phyloP scores from a whole-genome alignment of 352 stramenopile species.

The Pythium vanterpoolii region DNA sequence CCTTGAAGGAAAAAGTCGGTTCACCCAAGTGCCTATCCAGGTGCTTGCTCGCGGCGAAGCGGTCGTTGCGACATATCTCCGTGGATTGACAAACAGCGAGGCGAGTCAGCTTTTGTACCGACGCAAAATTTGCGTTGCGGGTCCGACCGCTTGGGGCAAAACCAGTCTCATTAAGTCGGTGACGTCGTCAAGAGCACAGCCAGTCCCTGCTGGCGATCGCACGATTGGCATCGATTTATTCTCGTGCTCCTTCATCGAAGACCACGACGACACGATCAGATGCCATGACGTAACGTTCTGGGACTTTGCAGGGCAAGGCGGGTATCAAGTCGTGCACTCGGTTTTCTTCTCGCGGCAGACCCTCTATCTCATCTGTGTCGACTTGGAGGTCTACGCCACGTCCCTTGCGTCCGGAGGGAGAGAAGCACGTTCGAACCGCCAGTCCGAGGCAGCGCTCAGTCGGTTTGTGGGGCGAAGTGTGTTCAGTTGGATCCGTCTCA shows the following conservation, averaged over 20 bases:
- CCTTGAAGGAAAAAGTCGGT: not conserved
- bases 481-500: slow-evolving; percentile 9
- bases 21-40: slow-evolving; percentile 3
- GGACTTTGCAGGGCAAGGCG: slow-evolving; percentile 4
- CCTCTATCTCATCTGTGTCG: not conserved
- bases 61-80: slow-evolving; percentile 18
- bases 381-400: slow-evolving; percentile 1
- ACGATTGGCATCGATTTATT: slow-evolving; percentile 31
- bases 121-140: slow-evolving; percentile 30
- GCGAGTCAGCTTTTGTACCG: slow-evolving; percentile 13
- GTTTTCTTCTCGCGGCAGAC: slow-evolving; percentile 3
- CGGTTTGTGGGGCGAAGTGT: slow-evolving; percentile 4
- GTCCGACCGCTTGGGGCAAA: slow-evolving; percentile 29
- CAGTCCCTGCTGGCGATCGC: slow-evolving; percentile 16
- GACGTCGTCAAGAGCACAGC: slow-evolving; percentile 1
- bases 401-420: not conserved
- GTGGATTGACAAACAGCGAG: not conserved
- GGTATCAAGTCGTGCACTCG: not conserved
- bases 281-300: not conserved
- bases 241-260: slow-evolving; percentile 20
- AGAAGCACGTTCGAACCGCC: not conserved
- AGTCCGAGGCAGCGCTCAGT: not conserved
- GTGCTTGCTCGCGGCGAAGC: slow-evolving; percentile 12
- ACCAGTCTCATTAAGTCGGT: slow-evolving; percentile 36
- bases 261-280: not conserved